These are phyloP conservation scores for Chaetomium strumarium DNA, from an alignment of 2,329 filamentous ascomycete genomes.

Conservation along the genomic window DNA sequence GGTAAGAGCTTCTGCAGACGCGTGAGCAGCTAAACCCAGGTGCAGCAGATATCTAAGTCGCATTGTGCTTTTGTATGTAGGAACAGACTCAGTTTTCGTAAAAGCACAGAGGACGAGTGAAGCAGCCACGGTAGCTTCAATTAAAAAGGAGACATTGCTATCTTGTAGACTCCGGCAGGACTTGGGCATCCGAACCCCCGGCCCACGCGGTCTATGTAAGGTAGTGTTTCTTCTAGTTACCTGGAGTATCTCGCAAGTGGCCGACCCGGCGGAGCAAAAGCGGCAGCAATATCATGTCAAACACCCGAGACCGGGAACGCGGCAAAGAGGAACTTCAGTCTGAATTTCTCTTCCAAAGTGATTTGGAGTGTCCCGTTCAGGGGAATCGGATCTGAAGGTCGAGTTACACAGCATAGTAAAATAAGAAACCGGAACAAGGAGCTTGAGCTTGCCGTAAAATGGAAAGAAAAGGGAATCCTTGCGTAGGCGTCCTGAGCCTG, in stretches of 20 bases:
- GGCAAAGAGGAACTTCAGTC: too few species aligned
- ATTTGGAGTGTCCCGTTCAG: not conserved
- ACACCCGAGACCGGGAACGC: too few species aligned
- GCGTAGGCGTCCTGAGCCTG: not conserved
- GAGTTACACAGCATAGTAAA: too few species aligned
- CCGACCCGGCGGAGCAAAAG: not conserved
- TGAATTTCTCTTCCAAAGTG: not conserved
- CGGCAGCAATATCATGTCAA: too few species aligned
- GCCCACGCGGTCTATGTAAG: not conserved
- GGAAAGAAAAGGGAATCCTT: not conserved
- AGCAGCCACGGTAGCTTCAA: not conserved
- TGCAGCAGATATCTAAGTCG: constrained; percentile 20
- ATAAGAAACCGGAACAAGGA: constrained; percentile 7
- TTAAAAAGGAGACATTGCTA: not conserved
- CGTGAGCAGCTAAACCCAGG: constrained; percentile 20
- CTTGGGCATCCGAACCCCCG: not conserved
- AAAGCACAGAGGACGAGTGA: not conserved
- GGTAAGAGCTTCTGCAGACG: constrained; percentile 22
- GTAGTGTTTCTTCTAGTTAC: not conserved
- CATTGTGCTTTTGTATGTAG: constrained; percentile 16
- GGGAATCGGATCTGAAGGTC: not conserved
- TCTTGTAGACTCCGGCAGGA: not conserved
- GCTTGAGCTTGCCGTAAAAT: not conserved
- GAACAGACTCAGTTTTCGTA: not conserved
- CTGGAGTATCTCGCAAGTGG: not conserved